A percentile compares a stretch with the other conserved stretches of the same genome.
These are phyloP conservation scores for Fraxinus baroniana DNA, from an alignment of 305 asterid genomes.

Conservation along the genomic window DNA sequence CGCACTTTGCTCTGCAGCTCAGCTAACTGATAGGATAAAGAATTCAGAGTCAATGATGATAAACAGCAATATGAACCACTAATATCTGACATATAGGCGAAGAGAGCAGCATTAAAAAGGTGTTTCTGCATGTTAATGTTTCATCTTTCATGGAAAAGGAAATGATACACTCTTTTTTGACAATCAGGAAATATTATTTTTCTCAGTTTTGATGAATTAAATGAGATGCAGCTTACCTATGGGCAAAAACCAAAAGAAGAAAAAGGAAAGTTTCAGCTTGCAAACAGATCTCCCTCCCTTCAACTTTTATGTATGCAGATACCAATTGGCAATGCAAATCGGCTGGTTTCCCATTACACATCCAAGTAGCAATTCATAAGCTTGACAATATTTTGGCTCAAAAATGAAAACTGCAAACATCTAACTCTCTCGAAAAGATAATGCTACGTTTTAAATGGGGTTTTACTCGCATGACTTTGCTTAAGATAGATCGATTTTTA, in stretches of 20 bases:
- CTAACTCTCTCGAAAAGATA: background rate
- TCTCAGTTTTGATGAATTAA: background rate
- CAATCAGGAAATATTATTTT: background rate
- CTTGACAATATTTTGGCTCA: background rate
- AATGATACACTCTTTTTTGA: background rate
- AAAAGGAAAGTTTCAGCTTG: background rate
- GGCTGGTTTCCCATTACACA: constrained; percentile 3
- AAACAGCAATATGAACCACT: constrained; percentile 5
- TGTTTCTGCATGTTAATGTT: background rate
- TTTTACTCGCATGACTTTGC: constrained; percentile 7
- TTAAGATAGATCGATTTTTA: background rate
- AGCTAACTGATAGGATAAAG: constrained; percentile 58
- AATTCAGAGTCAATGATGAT: constrained; percentile 21
- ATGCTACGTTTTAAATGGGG: background rate
- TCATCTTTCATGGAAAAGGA: background rate
- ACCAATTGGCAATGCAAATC: background rate
- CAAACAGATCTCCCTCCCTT: background rate
- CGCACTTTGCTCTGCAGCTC: constrained; percentile 85
- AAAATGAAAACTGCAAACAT: background rate
- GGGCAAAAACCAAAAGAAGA: background rate
- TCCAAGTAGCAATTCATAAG: constrained; percentile 2
- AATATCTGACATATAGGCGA: constrained; percentile 18
- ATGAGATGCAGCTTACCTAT: background rate
- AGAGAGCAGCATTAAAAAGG: constrained; percentile 12
- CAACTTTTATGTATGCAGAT: constrained; percentile 8